Evolutionary conservation across 2,329 filamentous ascomycete genomes (phyloP), one percentile per base, ranked within the genome.

Genomic region (Fusarium sarcochroum): DNA sequence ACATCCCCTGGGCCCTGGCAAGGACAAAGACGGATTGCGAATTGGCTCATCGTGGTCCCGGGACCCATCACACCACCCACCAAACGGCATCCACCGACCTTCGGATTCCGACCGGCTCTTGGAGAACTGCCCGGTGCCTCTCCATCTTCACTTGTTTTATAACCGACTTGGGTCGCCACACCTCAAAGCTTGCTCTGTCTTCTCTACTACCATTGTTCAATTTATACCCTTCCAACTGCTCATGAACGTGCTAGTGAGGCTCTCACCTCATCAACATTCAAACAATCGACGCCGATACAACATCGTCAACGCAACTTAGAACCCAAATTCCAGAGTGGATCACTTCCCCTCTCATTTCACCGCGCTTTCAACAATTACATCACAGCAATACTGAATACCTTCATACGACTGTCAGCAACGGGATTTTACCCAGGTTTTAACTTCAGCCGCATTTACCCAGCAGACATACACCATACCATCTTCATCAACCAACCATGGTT

Each of bases 241-340:
- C 72, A 75, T 75, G 72, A 75, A 58, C 65, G 66, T 58, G 72
- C 66, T 75, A 75, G 56, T 75, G 65, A 75, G 60, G 72, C 63
- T 57, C 42, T 54, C 42, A 67, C 52, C 57, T 54, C 56, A 67
- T 21, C 63, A 45, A 60, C 51, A 58, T 53, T 52, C 57, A 42
- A 66, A 37, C 58, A 71, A 57, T 38, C 69, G 49, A 67, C 58
- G 40, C 41, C 58, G 50, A 35, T 65, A 67, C 47, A 65, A 63
- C 55, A 71, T 63, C 42, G 55, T 71, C 70, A 72, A 73, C 72
- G 23, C 63, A 58, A 72, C 70, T 41, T 74, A 66, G 56, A 34
- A 54, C 13, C 38, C 34, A 48, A 32, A 35, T 21, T 40, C 30
- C 45, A 42, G 42, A 41, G 55, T 58, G 37, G 61, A 63, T 42